Evolutionary conservation across 2,329 filamentous ascomycete species (phyloP).

Genomic region (Pseudogymnoascus sp.): DNA sequence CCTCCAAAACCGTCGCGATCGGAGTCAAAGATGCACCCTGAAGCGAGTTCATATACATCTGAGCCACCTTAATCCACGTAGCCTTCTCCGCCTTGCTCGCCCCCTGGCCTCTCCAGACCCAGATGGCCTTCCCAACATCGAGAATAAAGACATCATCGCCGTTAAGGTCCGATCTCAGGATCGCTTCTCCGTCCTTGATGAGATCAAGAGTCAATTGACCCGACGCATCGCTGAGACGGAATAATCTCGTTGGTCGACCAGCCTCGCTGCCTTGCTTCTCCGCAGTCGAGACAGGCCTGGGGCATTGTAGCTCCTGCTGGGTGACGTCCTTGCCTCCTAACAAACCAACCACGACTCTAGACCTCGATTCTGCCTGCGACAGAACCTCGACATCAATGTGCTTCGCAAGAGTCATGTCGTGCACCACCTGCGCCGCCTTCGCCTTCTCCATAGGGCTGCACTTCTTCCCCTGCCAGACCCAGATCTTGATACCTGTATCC

Average conservation of each 20-base stretch:
- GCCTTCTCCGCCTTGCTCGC: conserved; percentile 54
- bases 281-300: conserved; percentile 35
- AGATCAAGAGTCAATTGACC: conserved; percentile 51
- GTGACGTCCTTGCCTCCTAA: conserved; percentile 43
- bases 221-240: conserved; percentile 56
- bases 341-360: conserved; percentile 48
- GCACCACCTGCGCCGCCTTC: conserved; percentile 60
- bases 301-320: conserved; percentile 35
- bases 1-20: conserved; percentile 51
- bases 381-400: conserved; percentile 60
- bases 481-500: conserved; percentile 57
- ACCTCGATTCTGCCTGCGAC: conserved; percentile 52
- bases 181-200: conserved; percentile 47
- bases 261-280: conserved; percentile 10
- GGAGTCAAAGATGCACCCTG: conserved; percentile 39
- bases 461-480: conserved; percentile 61
- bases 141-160: conserved; percentile 57
- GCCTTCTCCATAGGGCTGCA: conserved; percentile 65
- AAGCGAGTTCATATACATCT: conserved; percentile 45
- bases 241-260: conserved; percentile 38
- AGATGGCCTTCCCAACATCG: conserved; percentile 52
- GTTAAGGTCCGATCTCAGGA: conserved; percentile 46
- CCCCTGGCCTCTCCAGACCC: conserved; percentile 59
- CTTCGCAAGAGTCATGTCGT: conserved; percentile 58
- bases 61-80: conserved; percentile 54